Conservation (phyloP, 768 basidiomycete genomes). For the Galerina marginata region DNA sequence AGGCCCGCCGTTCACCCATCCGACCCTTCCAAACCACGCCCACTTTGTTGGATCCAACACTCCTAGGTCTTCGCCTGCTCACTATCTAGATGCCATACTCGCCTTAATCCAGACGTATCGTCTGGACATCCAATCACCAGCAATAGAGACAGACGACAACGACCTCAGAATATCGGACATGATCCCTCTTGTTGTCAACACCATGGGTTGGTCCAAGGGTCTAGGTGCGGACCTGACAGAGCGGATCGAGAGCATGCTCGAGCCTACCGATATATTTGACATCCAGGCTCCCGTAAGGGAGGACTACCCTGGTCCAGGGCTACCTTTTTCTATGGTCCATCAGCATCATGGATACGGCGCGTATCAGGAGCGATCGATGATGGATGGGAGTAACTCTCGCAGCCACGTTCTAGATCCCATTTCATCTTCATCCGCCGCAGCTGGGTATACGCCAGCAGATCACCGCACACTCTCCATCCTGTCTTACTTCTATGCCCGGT, state of each 20-base stretch:
- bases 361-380: constrained; percentile 13
- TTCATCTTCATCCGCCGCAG: constrained; percentile 47
- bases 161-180: constrained; percentile 52
- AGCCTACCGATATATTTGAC: constrained; percentile 66
- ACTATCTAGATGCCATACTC: constrained; percentile 74
- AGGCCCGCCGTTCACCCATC: constrained; percentile 93
- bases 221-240: constrained; percentile 81
- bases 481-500: constrained; percentile 75
- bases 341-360: constrained; percentile 14
- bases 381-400: constrained; percentile 14
- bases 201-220: constrained; percentile 97
- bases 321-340: background rate
- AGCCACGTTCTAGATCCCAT: constrained; percentile 55
- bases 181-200: constrained; percentile 91
- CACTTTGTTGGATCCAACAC: constrained; percentile 86
- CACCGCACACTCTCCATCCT: constrained; percentile 72
- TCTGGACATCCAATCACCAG: constrained; percentile 65
- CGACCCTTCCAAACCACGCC: constrained; percentile 66
- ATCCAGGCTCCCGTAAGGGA: constrained; percentile 40
- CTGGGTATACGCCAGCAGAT: constrained; percentile 62
- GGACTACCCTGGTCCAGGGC: constrained; percentile 20
- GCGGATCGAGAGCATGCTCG: constrained; percentile 69
- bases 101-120: constrained; percentile 71
- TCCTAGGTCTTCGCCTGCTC: constrained; percentile 75
- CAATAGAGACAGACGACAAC: constrained; percentile 28